Base-by-base conservation (phyloP, 257 asterid species). In the Striga asiatica region DNA sequence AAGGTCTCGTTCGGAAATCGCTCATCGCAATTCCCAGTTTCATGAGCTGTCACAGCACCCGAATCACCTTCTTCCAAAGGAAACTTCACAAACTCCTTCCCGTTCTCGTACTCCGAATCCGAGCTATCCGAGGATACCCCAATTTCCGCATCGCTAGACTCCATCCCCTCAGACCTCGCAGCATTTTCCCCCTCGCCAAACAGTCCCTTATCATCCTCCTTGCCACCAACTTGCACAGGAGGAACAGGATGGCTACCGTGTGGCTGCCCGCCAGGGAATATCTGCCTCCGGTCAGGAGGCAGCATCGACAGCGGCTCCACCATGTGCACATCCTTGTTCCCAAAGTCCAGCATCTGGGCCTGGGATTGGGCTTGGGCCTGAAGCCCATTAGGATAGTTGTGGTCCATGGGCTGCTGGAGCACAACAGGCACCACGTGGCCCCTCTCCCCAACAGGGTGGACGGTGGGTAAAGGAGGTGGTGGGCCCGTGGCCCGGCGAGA, bases 301-400 rank as follows among this genome's bases (percentile, higher is more conserved):
- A 81, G 66, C 73, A 84, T 74, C 41, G 95, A 70, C 46, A 82
- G 63, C 1, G 97, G 88, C 51, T 76, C 85, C 31, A 68, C 84
- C 74, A 78, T 57, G 50, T 80, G 89, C 47, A 71, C 85, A 1
- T 75, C 81, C 74, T 71, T 78, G 52, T 71, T 82, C 19, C 79
- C 77, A 58, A 72, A 62, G 56, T 68, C 38, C 74, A 65, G 52
- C 72, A 63, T 22, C 38, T 52, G 74, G 43, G 54, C 20, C 24
- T n/a, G n/a, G n/a, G 67, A 42, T 58, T 65, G 74, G 67, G 54
- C 54, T 34, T 69, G 41, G 27, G 17, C 50, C 16, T 66, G 51
- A 25, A 13, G 11, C 22, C 78, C 84, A 25, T 76, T 71, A 27
- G 78, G 57, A 25, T 31, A 28, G 68, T 32, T 67, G 7, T n/a